These are phyloP conservation scores for Colletotrichum cuscutae DNA, from an alignment of 2,329 filamentous ascomycete genomes.

Conservation along the genomic window DNA sequence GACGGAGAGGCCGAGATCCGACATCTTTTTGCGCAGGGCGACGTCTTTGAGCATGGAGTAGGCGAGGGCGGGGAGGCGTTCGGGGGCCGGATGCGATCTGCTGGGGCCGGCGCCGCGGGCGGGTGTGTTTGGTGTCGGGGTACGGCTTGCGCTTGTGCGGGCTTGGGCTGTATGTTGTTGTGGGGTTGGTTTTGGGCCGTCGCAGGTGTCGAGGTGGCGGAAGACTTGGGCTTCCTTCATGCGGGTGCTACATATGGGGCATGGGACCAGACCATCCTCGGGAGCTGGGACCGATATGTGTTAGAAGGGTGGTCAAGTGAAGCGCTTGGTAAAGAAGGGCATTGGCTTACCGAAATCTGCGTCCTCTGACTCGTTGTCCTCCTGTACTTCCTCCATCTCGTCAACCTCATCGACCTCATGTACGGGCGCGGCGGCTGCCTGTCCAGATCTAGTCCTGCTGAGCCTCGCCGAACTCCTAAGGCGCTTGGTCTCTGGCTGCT, in stretches of 20 bases:
- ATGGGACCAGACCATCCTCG: slow-evolving; percentile 83
- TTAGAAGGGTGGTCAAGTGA: slow-evolving; percentile 24
- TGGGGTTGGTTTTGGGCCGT: slow-evolving; percentile 45
- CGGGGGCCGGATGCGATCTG: slow-evolving; percentile 49
- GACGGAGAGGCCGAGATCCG: slow-evolving; percentile 80
- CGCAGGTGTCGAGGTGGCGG: slow-evolving; percentile 79
- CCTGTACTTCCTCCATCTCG: slow-evolving; percentile 28
- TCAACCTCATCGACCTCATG: neutral
- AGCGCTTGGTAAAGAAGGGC: neutral
- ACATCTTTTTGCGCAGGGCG: slow-evolving; percentile 81
- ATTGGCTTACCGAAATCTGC: slow-evolving; percentile 14
- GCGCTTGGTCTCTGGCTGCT: slow-evolving; percentile 55
- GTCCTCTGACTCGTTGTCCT: slow-evolving; percentile 19
- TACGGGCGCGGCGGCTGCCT: slow-evolving; percentile 48
- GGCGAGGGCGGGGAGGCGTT: slow-evolving; percentile 82
- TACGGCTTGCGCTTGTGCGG: neutral
- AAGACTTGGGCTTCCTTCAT: slow-evolving; percentile 87
- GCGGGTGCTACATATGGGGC: slow-evolving; percentile 81
- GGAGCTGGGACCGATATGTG: slow-evolving; percentile 14
- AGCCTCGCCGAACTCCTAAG: slow-evolving; percentile 63
- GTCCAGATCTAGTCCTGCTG: slow-evolving; percentile 54
- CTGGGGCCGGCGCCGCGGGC: slow-evolving; percentile 31
- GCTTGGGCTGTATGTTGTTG: neutral
- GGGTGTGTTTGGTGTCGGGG: slow-evolving; percentile 9
- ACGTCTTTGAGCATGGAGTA: slow-evolving; percentile 88